These are phyloP conservation scores for Malbranchea zuffiana DNA, from an alignment of 2,329 filamentous ascomycete genomes.

Conservation along the genomic window DNA sequence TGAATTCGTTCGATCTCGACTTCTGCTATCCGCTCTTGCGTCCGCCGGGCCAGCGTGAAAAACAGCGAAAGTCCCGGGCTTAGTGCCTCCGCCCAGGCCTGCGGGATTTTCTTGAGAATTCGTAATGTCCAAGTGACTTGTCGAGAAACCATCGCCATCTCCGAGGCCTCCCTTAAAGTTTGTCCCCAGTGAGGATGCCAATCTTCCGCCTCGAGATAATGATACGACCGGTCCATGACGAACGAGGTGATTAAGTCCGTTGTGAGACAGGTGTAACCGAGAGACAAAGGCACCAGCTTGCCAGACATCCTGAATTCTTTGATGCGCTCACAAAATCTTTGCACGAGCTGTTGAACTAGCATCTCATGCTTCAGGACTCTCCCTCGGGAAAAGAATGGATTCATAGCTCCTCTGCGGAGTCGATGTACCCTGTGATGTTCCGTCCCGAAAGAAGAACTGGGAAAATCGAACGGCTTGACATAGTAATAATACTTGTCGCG, in stretches of 20 bases:
- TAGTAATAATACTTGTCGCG: slow-evolving; percentile 19
- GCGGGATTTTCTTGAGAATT: slow-evolving; percentile 8
- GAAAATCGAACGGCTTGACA: slow-evolving; percentile 19
- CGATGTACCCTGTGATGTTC: slow-evolving; percentile 19
- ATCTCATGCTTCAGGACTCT: slow-evolving; percentile 16
- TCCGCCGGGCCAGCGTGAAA: slow-evolving; percentile 8
- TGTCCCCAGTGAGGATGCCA: slow-evolving; percentile 21
- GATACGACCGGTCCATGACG: slow-evolving; percentile 23
- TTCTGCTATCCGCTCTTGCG: slow-evolving; percentile 9
- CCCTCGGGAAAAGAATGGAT: slow-evolving; percentile 21
- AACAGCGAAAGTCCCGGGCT: slow-evolving; percentile 13
- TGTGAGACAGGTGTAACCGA: slow-evolving; percentile 20
- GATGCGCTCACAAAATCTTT: slow-evolving; percentile 14
- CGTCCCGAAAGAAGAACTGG: slow-evolving; percentile 24
- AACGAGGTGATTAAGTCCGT: slow-evolving; percentile 40
- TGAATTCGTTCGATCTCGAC: background rate
- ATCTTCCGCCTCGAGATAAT: slow-evolving; percentile 25
- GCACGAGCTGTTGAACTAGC: slow-evolving; percentile 16
- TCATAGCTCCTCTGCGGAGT: slow-evolving; percentile 21
- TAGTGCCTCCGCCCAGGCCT: slow-evolving; percentile 6
- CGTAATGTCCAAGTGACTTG: slow-evolving; percentile 12
- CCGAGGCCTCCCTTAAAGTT: slow-evolving; percentile 15
- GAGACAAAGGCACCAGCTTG: slow-evolving; percentile 11
- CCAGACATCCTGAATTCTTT: slow-evolving; percentile 5
- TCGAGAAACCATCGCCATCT: slow-evolving; percentile 8